These are phyloP conservation scores for Lobulomyces angularis DNA, from an alignment of 192 early-diverging fungal species.

Conservation along the genomic window DNA sequence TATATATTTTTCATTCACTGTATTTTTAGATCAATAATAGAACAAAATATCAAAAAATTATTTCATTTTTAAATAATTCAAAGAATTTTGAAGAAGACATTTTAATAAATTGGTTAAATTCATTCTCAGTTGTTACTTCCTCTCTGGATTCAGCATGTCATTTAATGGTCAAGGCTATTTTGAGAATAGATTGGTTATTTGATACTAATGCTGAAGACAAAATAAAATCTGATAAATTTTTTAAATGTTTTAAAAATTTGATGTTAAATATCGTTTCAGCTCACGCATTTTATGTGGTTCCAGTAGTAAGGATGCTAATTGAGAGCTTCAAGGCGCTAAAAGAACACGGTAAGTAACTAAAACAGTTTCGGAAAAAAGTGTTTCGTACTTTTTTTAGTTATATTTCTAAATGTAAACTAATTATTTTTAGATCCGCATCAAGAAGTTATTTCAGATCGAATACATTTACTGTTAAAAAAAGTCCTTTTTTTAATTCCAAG, in stretches of 20 bases:
- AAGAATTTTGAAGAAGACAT: no score
- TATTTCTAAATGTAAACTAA: not conserved
- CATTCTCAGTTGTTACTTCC: no score
- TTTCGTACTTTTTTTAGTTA: constrained; percentile 1
- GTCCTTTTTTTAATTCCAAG: constrained; percentile 61
- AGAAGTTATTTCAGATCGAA: constrained; percentile 33
- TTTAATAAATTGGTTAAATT: no score
- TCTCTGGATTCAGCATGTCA: no score
- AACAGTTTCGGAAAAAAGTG: not conserved
- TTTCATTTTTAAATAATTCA: no score
- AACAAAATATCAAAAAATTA: no score
- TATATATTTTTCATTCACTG: no score
- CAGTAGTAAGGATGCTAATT: constrained; percentile 49
- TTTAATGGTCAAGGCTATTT: constrained; percentile 53
- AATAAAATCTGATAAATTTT: constrained; percentile 35
- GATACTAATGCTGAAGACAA: no score
- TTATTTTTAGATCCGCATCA: not conserved
- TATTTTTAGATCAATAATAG: no score
- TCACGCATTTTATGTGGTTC: constrained; percentile 50
- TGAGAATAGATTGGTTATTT: constrained; percentile 45
- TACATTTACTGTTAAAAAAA: constrained; percentile 44
- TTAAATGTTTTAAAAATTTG: constrained; percentile 44
- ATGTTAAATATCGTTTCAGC: constrained; percentile 65
- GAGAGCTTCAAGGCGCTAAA: constrained; percentile 19
- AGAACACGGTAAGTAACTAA: constrained; percentile 4